These are phyloP conservation scores for Fusarium acutatum DNA, from an alignment of 2,329 filamentous ascomycete species.

Conservation along the genomic window DNA sequence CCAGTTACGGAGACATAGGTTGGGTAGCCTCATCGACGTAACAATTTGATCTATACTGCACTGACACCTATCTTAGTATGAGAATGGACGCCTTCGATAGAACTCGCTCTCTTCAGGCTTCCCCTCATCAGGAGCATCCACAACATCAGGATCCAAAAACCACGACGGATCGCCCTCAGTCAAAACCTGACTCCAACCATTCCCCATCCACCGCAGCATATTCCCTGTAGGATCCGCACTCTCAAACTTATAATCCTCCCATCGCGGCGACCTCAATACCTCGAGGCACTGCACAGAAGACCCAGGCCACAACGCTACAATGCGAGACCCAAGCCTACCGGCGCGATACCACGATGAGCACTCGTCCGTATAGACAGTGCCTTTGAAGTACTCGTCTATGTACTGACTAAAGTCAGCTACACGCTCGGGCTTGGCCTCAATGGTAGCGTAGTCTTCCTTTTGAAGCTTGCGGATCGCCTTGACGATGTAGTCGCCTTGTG, in stretches of 20 bases:
- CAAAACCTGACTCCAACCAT: neutral
- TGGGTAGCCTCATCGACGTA: neutral
- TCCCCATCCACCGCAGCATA: neutral
- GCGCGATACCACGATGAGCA: neutral
- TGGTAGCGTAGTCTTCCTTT: neutral
- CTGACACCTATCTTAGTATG: neutral
- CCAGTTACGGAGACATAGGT: neutral
- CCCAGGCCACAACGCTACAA: neutral
- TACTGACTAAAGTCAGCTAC: neutral
- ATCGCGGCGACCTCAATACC: neutral
- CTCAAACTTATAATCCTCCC: neutral
- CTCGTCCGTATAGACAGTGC: neutral
- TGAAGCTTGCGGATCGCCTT: neutral
- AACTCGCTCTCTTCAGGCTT: neutral
- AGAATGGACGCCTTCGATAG: neutral
- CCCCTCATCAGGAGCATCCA: neutral
- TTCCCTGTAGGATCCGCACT: neutral
- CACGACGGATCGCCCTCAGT: neutral
- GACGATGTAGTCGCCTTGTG: neutral
- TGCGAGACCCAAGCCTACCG: neutral
- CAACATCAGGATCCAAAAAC: neutral
- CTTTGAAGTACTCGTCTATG: neutral
- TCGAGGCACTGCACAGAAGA: neutral
- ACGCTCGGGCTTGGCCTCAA: neutral
- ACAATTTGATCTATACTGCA: neutral